Evolutionary conservation across 345 rosid species (phyloP), one percentile per base, ranked within the genome.

Genomic region (Cochlearia excelsa): DNA sequence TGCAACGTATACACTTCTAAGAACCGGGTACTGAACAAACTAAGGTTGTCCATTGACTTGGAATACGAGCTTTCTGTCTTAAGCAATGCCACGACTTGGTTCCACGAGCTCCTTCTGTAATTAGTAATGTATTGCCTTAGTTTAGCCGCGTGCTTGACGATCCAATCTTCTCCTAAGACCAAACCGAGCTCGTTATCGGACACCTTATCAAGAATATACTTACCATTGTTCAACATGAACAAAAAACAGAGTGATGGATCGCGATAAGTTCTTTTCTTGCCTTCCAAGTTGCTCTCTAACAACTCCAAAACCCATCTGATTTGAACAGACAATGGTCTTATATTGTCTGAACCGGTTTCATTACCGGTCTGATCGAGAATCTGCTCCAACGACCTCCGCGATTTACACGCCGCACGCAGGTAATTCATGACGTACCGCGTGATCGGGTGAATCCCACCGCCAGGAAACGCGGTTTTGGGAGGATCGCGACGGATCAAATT

Each of bases 391-490:
- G 88, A 76, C 26, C 77, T 78, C 6, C 85, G 64, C 0, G 96
- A 86, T 46, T 86, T 75, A 71, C 95, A 88, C 0, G 98, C 96
- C 0, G 98, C 98, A 7, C 91, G 85, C 8, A 86, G 76, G 75
- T 85, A 91, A 54, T 88, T 91, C 88, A 91, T 84, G 29, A 91
- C 95, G 7, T 88, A 91, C 11, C 96, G 81, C 0, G 98, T 91
- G 29, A 91, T 86, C 0, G 98, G 98, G 65, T 91, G 98, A 39
- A 86, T 77, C 16, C 90, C 90, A 1, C 95, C 96, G 27, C 88
- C 82, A 26, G 92, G 98, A 57, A 88, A 90, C 4, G 86, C 79
- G 30, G 84, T 72, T 58, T 86, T 88, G 1, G 90, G 84, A 1
- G 95, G 95, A 63, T 92, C 98, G 37, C 96, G 82, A 26, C 88